These are phyloP conservation scores for Begonia loranthoides DNA, from an alignment of 306 rosid genomes.

Conservation along the genomic window DNA sequence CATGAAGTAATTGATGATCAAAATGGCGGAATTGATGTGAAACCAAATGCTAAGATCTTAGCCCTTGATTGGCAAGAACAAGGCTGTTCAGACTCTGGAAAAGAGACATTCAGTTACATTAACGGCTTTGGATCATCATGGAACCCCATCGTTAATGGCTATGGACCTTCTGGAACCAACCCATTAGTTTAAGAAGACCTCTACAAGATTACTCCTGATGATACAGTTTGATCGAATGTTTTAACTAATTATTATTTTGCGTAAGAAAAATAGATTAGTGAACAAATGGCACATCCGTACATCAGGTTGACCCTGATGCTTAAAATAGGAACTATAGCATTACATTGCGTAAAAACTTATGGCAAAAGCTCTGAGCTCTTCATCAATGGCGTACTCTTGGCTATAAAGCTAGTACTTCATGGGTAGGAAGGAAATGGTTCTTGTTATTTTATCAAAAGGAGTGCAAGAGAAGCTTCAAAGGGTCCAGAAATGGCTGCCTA, in stretches of 20 bases:
- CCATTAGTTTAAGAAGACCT: constrained; percentile 29
- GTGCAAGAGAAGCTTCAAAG: constrained; percentile 39
- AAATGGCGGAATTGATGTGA: constrained; percentile 44
- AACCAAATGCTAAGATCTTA: constrained; percentile 65
- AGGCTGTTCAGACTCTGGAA: constrained; percentile 55
- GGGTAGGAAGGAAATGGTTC: no score
- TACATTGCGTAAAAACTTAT: no score
- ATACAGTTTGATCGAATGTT: no score
- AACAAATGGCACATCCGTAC: neutral
- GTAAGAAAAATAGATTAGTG: neutral
- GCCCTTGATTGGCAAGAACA: constrained; percentile 96
- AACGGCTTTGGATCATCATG: constrained; percentile 60
- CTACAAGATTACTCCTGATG: no score
- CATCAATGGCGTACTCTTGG: no score
- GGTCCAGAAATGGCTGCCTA: constrained; percentile 37
- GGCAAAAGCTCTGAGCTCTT: no score
- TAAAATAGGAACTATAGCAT: no score
- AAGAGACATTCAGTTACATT: constrained; percentile 44
- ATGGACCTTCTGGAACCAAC: constrained; percentile 54
- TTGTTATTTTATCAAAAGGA: no score
- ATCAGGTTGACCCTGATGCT: no score
- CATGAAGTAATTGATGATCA: constrained; percentile 18
- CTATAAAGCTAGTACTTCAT: no score
- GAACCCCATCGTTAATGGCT: constrained; percentile 56
- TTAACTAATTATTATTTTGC: no score